These are phyloP conservation scores for Nematocida major DNA, from an alignment of 371 early-diverging fungal species.

Conservation along the genomic window DNA sequence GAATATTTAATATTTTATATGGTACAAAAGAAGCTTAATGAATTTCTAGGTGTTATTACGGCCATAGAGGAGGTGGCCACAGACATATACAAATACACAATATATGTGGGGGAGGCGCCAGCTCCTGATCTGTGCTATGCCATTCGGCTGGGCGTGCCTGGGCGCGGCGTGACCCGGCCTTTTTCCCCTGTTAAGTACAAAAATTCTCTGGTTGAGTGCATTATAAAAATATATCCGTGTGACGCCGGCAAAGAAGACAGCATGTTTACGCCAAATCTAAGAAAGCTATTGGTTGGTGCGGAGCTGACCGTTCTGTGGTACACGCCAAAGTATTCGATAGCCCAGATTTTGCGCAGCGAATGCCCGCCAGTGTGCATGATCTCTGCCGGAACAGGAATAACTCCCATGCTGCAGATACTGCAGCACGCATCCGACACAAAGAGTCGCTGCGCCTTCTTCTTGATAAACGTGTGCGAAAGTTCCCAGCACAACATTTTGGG, in stretches of 20 bases:
- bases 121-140: neutral
- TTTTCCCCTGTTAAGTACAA: constrained; percentile 1
- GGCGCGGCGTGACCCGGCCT: constrained; percentile 7
- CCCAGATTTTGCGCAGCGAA: neutral
- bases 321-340: neutral
- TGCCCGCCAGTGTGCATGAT: constrained; percentile 66
- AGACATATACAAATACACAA: neutral
- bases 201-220: neutral
- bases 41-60: neutral
- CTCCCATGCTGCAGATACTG: constrained; percentile 76
- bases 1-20: neutral
- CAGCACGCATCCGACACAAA: constrained; percentile 64
- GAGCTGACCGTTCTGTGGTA: constrained; percentile 21
- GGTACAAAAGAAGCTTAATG: neutral
- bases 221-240: constrained; percentile 31
- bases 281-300: neutral
- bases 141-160: constrained; percentile 1
- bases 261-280: constrained; percentile 32
- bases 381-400: constrained; percentile 85
- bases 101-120: neutral
- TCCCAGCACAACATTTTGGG: neutral
- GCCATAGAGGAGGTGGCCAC: neutral
- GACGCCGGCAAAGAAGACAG: neutral
- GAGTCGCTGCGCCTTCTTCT: neutral
- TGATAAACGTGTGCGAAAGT: neutral